Conservation (phyloP, 2,329 filamentous ascomycete species). For the Coleophoma eucalyptorum region DNA sequence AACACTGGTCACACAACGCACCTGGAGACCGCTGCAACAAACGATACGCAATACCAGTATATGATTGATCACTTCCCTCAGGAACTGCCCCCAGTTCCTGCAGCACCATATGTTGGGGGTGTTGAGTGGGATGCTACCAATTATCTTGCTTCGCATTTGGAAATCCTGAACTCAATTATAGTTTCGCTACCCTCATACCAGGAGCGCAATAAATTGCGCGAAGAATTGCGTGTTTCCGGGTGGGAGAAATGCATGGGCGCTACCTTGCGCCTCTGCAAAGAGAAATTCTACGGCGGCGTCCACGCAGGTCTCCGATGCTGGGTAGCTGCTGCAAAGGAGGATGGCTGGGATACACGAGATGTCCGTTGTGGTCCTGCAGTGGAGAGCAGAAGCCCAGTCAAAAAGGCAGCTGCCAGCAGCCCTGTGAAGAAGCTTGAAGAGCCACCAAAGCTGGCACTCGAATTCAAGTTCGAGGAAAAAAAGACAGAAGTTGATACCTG, state of each 20-base stretch:
- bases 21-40: conserved; percentile 27
- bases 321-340: conserved; percentile 82
- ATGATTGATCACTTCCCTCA: conserved; percentile 75
- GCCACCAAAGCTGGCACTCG: conserved; percentile 57
- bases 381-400: conserved; percentile 18
- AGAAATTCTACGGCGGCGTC: conserved; percentile 93
- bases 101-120: conserved; percentile 92
- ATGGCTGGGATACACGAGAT: conserved; percentile 80
- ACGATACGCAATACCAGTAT: conserved; percentile 48
- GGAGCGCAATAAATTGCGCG: conserved; percentile 76
- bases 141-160: conserved; percentile 88
- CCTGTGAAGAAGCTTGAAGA: conserved; percentile 50
- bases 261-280: conserved; percentile 86
- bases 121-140: conserved; percentile 99
- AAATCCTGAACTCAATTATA: conserved; percentile 86
- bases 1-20: conserved; percentile 14
- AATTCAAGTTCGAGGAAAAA: conserved; percentile 41
- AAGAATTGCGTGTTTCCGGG: conserved; percentile 74
- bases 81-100: conserved; percentile 84
- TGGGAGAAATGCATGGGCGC: conserved; percentile 88
- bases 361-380: conserved; percentile 70
- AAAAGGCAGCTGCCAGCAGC: conserved; percentile 22
- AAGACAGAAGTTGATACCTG: conserved; percentile 5
- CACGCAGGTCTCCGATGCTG: conserved; percentile 87
- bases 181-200: conserved; percentile 68